Percentiles rank a stretch among this genome's conserved stretches.
Conservation (phyloP, 1,284 basidiomycete genomes). For the Mycosarcoma mackinlayi region DNA sequence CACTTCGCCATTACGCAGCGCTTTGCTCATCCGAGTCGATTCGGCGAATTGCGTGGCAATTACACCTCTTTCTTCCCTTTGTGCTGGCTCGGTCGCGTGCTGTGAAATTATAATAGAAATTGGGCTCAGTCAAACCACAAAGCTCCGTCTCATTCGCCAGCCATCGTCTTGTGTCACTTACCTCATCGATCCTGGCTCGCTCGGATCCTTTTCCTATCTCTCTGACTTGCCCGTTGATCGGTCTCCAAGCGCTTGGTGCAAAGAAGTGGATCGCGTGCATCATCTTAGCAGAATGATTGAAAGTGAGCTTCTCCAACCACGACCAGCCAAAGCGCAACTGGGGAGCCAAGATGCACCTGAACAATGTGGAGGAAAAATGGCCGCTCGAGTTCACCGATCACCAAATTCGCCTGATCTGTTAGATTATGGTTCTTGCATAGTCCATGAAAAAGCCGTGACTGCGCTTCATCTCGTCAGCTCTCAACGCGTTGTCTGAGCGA, state of each 20-base stretch:
- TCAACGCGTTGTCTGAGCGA: background rate
- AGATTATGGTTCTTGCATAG: background rate
- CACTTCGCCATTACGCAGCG: slow-evolving; percentile 12
- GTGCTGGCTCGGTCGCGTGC: slow-evolving; percentile 1
- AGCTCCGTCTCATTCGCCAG: background rate
- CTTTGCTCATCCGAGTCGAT: slow-evolving; percentile 23
- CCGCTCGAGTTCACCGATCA: background rate
- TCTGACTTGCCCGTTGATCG: too few relatives aligned
- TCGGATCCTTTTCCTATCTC: too few relatives aligned
- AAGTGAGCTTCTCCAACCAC: too few relatives aligned
- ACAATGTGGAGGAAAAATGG: slow-evolving; percentile 4
- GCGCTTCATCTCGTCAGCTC: background rate
- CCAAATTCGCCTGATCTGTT: background rate
- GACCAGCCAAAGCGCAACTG: too few relatives aligned
- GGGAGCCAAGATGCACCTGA: too few relatives aligned
- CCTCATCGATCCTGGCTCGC: too few relatives aligned
- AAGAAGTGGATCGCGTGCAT: too few relatives aligned
- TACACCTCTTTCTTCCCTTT: background rate
- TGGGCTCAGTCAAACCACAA: slow-evolving; percentile 5
- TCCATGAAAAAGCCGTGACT: background rate
- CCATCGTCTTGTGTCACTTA: background rate
- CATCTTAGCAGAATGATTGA: too few relatives aligned
- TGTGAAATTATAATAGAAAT: background rate
- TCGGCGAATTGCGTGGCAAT: slow-evolving; percentile 12
- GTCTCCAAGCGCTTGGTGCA: too few relatives aligned